phyloP scores from a whole-genome alignment of 768 basidiomycete species.

The Thelephora aurantiotincta region DNA sequence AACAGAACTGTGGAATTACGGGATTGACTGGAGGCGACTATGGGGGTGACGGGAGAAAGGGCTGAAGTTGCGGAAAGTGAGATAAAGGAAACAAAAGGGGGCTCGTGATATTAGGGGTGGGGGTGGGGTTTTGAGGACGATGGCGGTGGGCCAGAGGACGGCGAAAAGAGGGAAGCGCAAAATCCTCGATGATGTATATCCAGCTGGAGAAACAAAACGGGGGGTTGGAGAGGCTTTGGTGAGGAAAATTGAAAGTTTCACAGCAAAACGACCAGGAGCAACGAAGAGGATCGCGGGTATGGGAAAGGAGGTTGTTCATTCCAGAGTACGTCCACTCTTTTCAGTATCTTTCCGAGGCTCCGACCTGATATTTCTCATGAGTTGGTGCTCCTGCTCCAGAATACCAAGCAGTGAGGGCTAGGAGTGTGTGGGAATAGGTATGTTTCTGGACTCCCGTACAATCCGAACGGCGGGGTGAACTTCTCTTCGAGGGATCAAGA shows the following conservation, averaged over 20 bases:
- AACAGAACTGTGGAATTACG: conserved; percentile 59
- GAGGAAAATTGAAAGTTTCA: conserved; percentile 55
- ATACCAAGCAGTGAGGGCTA: conserved; percentile 85
- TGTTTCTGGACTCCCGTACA: no score
- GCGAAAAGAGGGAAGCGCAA: conserved; percentile 22
- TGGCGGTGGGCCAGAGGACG: conserved; percentile 16
- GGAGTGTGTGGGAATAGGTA: no score
- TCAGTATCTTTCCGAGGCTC: neutral
- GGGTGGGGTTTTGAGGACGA: conserved; percentile 59
- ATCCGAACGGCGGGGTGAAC: no score
- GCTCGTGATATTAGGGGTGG: conserved; percentile 68
- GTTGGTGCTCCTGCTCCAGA: conserved; percentile 62
- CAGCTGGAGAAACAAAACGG: conserved; percentile 97
- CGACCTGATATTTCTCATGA: conserved; percentile 40
- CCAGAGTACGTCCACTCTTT: conserved; percentile 34
- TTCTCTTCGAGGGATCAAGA: no score
- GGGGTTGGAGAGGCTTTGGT: conserved; percentile 84
- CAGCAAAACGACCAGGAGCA: conserved; percentile 82
- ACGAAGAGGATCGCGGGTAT: conserved; percentile 64
- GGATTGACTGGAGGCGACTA: conserved; percentile 89
- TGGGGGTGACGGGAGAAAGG: conserved; percentile 91
- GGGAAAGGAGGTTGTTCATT: conserved; percentile 77
- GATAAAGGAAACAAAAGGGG: conserved; percentile 62
- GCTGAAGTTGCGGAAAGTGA: conserved; percentile 71
- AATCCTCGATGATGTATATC: conserved; percentile 51